phyloP scores from a whole-genome alignment of 2,329 filamentous ascomycete genomes.

The Thelonectria olida region DNA sequence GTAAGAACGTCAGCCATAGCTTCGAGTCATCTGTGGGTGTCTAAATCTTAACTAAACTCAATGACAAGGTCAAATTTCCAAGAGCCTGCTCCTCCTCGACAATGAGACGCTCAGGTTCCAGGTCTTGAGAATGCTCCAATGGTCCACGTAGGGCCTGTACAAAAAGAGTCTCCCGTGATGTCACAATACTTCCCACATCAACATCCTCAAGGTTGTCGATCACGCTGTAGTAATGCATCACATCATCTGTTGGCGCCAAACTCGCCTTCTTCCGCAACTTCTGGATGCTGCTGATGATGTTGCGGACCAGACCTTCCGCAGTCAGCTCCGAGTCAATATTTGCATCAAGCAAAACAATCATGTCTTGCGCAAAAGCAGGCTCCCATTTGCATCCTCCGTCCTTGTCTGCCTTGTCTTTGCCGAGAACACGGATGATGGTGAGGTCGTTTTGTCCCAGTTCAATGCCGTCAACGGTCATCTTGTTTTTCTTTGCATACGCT shows the following conservation, averaged over 20 bases:
- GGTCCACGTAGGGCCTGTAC: background rate
- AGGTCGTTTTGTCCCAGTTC: slow-evolving; percentile 79
- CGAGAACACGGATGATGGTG: slow-evolving; percentile 37
- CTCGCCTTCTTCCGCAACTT: slow-evolving; percentile 88
- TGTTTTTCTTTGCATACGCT: slow-evolving; percentile 73
- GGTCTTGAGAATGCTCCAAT: background rate
- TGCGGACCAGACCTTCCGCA: slow-evolving; percentile 80
- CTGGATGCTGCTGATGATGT: slow-evolving; percentile 89
- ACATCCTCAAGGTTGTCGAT: slow-evolving; percentile 1
- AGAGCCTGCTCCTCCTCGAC: slow-evolving; percentile 1
- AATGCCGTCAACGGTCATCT: slow-evolving; percentile 82
- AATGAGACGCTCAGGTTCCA: background rate
- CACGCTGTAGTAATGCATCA: slow-evolving; percentile 47
- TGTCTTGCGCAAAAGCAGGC: slow-evolving; percentile 45
- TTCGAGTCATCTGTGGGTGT: too few species aligned
- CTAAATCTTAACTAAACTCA: slow-evolving; percentile 14
- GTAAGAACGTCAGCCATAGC: too few species aligned
- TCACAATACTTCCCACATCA: background rate
- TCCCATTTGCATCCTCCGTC: slow-evolving; percentile 30
- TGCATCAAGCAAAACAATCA: slow-evolving; percentile 83
- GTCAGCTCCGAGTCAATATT: slow-evolving; percentile 75
- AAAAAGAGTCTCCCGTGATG: background rate
- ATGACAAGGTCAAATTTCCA: background rate
- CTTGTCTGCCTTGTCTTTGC: background rate
- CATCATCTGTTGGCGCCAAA: slow-evolving; percentile 84